These are phyloP conservation scores for Epichloe elymi DNA, from an alignment of 2,329 filamentous ascomycete genomes.

Conservation along the genomic window DNA sequence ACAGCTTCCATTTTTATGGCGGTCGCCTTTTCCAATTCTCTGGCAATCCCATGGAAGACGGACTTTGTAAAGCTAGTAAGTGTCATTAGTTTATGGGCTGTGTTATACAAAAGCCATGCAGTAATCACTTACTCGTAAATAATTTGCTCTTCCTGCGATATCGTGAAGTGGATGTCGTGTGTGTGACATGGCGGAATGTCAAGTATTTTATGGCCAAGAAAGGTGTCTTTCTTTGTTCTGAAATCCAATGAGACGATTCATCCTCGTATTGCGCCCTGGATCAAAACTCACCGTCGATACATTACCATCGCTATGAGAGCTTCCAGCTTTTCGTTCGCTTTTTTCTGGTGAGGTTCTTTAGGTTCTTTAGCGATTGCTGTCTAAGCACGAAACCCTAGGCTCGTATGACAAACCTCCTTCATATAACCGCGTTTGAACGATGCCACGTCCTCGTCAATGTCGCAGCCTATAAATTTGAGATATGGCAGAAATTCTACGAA, in stretches of 20 bases:
- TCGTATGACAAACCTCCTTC: constrained; percentile 5
- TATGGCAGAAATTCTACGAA: constrained; percentile 23
- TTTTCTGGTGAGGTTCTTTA: constrained; percentile 3
- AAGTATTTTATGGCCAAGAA: constrained; percentile 15
- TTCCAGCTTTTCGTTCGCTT: constrained; percentile 9
- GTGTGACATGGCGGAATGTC: constrained; percentile 9
- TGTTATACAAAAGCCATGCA: not conserved
- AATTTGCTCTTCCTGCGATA: constrained; percentile 14
- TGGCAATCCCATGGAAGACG: not conserved
- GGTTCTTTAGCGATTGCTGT: not conserved
- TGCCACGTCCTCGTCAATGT: constrained; percentile 1
- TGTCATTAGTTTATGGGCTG: not conserved
- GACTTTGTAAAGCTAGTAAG: not conserved
- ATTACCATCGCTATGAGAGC: constrained; percentile 12
- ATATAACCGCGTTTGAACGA: constrained; percentile 7
- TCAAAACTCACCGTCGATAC: constrained; percentile 14
- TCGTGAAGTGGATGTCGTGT: constrained; percentile 12
- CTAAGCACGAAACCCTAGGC: not conserved
- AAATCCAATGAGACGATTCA: not conserved
- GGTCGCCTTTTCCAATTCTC: not conserved
- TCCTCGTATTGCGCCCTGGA: too few species aligned
- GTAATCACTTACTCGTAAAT: not conserved
- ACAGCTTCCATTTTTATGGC: not conserved
- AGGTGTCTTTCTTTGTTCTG: constrained; percentile 16
- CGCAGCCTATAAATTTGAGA: constrained; percentile 18